Evolutionary conservation across 1,284 basidiomycete genomes (phyloP), one percentile per base, ranked within the genome.

Genomic region (Neotropicomus parvogracilis): DNA sequence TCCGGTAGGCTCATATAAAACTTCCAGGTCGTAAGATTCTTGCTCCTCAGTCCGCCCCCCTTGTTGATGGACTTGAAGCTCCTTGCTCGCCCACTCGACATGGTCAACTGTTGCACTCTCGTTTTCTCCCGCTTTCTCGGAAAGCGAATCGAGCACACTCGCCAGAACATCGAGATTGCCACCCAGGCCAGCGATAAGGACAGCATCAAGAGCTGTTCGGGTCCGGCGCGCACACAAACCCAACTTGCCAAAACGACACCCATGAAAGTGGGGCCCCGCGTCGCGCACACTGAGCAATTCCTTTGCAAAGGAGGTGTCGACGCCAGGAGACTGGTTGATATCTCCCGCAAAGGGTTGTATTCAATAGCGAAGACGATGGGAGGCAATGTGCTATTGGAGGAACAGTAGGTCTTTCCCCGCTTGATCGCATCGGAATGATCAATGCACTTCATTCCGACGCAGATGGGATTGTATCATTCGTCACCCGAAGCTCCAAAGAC

Each of bases 401-500:
- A 68, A 37, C 54, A 66, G 66, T 68, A 40, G 48, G 68, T 49
- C 40, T 40, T 40, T 46, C 44, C 49, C 44, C 40, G 11, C 39
- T 49, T 43, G 60, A 52, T 60, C 46, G 40, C 35, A 45, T 50
- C 53, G 53, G 14, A 50, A 48, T 51, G 50, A 61, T 58, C 27
- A 52, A 55, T 43, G 11, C 16, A 17, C 19, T 44, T 43, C 51
- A 46, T 58, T 50, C 52, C 46, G 36, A 44, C 48, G 28, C 40
- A 70, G 69, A 55, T 68, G 66, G 69, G 59, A 67, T 38, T 70
- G 68, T 46, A 58, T 60, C 34, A 68, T 68, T 38, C 65, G 62
- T 40, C 55, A 68, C 38, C 44, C 67, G 34, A 59, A 40, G 37
- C 57, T 59, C 43, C 66, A 56, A 35, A 67, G 55, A 50, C 63